Evolutionary conservation across 2,329 filamentous ascomycete species (phyloP).

Genomic region (Trichoderma asperellum): DNA sequence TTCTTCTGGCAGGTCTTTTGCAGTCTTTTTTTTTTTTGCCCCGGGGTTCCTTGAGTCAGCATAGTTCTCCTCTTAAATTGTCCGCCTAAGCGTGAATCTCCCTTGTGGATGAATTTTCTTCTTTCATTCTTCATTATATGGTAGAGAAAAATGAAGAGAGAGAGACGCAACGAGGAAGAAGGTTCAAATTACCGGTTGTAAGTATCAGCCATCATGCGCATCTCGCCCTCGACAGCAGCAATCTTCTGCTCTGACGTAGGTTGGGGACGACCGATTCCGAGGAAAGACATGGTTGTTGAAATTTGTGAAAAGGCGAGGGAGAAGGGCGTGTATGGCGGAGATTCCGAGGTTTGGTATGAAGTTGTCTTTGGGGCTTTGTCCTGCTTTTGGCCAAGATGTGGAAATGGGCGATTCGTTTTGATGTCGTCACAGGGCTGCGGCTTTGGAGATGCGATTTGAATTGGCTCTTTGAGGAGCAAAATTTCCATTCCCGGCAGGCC

Average conservation of each 20-base stretch:
- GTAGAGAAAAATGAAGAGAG: too few relatives aligned
- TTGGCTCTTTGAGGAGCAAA: slow-evolving; percentile 11
- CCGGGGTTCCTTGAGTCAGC: too few relatives aligned
- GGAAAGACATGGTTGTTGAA: slow-evolving; percentile 48
- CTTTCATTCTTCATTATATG: too few relatives aligned
- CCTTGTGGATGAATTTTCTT: too few relatives aligned
- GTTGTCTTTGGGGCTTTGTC: background rate
- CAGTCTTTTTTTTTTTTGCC: too few relatives aligned
- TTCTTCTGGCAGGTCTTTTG: slow-evolving; percentile 90
- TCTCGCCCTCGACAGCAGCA: slow-evolving; percentile 91
- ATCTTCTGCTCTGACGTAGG: slow-evolving; percentile 97
- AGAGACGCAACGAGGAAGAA: slow-evolving; percentile 4
- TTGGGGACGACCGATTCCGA: slow-evolving; percentile 67
- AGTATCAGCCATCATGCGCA: slow-evolving; percentile 97
- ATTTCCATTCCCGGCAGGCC: slow-evolving; percentile 22
- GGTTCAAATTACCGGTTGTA: slow-evolving; percentile 83
- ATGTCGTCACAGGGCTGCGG: slow-evolving; percentile 22
- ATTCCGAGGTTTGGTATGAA: background rate
- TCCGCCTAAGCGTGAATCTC: too few relatives aligned
- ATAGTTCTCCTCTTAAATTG: too few relatives aligned
- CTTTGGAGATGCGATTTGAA: slow-evolving; percentile 24
- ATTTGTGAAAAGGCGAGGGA: slow-evolving; percentile 15
- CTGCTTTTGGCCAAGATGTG: background rate
- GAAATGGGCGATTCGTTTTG: background rate
- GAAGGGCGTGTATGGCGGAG: background rate